Evolutionary conservation across 2,329 filamentous ascomycete species (phyloP).

Genomic region (Alternaria conjuncta): DNA sequence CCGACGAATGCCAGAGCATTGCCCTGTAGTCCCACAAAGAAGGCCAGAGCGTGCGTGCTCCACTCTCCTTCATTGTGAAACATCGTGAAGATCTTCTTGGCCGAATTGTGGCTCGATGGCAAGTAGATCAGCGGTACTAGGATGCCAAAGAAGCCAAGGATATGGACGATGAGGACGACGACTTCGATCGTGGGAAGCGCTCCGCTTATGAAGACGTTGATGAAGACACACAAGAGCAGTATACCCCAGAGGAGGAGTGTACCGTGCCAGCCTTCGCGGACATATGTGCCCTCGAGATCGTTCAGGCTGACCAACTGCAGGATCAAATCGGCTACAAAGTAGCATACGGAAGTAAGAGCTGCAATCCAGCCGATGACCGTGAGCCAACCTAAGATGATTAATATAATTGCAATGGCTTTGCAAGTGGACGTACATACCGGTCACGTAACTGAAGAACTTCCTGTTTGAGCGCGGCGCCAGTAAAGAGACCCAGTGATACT

Average conservation of each 20-base stretch:
- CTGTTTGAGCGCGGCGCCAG: slow-evolving; percentile 52
- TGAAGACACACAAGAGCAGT: slow-evolving; percentile 48
- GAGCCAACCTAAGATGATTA: slow-evolving; percentile 49
- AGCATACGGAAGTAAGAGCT: slow-evolving; percentile 45
- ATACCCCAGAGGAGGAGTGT: slow-evolving; percentile 58
- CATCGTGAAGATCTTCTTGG: slow-evolving; percentile 52
- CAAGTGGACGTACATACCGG: slow-evolving; percentile 29
- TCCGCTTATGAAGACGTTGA: slow-evolving; percentile 57
- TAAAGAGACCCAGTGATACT: slow-evolving; percentile 52
- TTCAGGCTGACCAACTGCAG: slow-evolving; percentile 49
- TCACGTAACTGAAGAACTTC: slow-evolving; percentile 54
- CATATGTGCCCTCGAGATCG: slow-evolving; percentile 46
- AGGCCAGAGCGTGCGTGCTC: slow-evolving; percentile 53
- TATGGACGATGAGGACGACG: slow-evolving; percentile 57
- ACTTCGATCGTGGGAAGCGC: slow-evolving; percentile 59
- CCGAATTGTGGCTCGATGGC: slow-evolving; percentile 48
- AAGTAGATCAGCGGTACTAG: slow-evolving; percentile 51
- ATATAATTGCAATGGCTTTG: neutral
- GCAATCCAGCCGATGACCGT: slow-evolving; percentile 55
- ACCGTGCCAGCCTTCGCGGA: slow-evolving; percentile 55
- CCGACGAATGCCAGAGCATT: slow-evolving; percentile 49
- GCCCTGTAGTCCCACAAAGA: slow-evolving; percentile 52
- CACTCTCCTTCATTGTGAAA: slow-evolving; percentile 58
- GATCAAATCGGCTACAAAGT: slow-evolving; percentile 44
- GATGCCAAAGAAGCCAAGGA: slow-evolving; percentile 61